Base-by-base conservation (phyloP, 345 rosid species). In the Brassica rapa region DNA sequence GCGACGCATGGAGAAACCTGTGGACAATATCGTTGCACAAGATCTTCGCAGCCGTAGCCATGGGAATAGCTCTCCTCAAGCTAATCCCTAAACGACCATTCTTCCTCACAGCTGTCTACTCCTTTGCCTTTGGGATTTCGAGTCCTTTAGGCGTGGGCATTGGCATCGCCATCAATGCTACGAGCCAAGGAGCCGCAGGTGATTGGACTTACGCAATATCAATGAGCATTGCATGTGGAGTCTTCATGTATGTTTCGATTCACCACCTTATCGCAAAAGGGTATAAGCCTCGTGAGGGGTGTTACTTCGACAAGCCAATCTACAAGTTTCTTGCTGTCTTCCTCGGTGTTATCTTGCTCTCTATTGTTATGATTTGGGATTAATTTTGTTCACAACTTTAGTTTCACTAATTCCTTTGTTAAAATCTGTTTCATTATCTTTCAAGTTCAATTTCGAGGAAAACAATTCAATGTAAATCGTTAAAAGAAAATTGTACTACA, bases 21-120 rank as follows among this genome's bases (percentile, higher is more conserved):
- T 93, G 98, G 98, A 93, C 97, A 37, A 93, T 87, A 23, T 90
- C 93, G 0, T 60, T 90, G 35, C 98, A 93, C 84, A 93, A 91
- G 73, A 88, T 93, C 0, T 91, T 91, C 49, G 94, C 98, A 11
- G 98, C 98, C 56, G 82, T 89, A 19, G 90, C 93, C 5, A 91
- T 93, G 96, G 97, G 96, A 75, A 91, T 93, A 53, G 96, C 98
- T 29, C 86, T 90, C 9, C 89, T 91, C 1, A 87, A 86, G 75
- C 87, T 91, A 89, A 72, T 90, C 0, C 97, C 98, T 9, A 91
- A 77, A 82, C 85, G 94, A 77, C 94, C 98, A 53, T 85, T 93
- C 61, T 84, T 91, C 27, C 68, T 84, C 16, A 91, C 97, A 0
- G 85, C 46, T 4, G 84, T 83, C 60, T 91, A 93, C 80, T 83